Conservation (phyloP, 2,329 filamentous ascomycete genomes). For the Neonectria faginata region DNA sequence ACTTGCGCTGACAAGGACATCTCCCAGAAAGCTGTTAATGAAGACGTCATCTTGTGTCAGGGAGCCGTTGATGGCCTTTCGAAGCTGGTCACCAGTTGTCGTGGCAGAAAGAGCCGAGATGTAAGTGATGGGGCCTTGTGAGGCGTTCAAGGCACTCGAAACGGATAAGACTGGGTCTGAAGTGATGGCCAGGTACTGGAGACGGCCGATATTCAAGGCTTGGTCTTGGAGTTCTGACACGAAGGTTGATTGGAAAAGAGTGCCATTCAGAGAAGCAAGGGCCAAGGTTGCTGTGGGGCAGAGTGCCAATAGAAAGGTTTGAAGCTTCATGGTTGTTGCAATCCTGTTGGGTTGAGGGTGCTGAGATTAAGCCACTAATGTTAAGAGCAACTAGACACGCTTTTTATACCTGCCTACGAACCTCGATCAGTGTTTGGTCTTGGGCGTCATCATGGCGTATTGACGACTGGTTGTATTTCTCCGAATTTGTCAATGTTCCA, state of each 20-base stretch:
- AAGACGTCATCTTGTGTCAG: slow-evolving; percentile 1
- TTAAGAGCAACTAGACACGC: not conserved
- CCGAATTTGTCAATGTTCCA: not conserved
- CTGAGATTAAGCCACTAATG: not conserved
- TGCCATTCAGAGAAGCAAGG: not conserved
- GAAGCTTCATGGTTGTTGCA: not conserved
- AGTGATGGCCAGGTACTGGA: not conserved
- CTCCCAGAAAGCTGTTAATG: not conserved
- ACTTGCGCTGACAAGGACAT: not conserved
- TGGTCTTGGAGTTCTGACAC: not conserved
- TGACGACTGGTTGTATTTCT: not conserved
- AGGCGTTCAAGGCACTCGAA: not conserved
- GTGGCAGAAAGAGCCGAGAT: not conserved
- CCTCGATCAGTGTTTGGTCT: not conserved
- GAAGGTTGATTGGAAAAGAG: not conserved
- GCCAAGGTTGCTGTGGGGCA: not conserved
- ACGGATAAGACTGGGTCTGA: not conserved
- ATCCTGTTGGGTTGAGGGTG: not conserved
- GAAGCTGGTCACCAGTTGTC: not conserved
- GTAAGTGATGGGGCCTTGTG: not conserved
- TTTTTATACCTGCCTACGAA: not conserved
- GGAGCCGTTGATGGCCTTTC: not conserved
- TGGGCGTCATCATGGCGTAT: not conserved
- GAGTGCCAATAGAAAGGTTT: not conserved
- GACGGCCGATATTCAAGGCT: not conserved